These are phyloP conservation scores for Dichomitus squalens DNA, from an alignment of 1,284 basidiomycete genomes.

Conservation along the genomic window DNA sequence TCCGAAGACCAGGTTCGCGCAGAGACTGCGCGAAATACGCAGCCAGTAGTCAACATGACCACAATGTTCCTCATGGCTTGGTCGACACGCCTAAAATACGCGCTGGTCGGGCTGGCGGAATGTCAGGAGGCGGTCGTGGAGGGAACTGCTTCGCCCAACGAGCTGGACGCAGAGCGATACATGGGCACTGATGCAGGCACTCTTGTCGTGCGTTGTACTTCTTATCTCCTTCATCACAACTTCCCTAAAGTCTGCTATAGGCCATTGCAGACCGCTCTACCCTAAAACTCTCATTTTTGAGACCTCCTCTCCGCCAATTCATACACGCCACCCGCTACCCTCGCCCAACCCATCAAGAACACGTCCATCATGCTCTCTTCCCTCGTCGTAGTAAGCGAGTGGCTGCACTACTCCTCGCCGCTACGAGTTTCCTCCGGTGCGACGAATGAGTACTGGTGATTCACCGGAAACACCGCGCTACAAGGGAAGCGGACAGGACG, in stretches of 20 bases:
- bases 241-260: slow-evolving; percentile 35
- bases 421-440: slow-evolving; percentile 61
- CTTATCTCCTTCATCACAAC: neutral
- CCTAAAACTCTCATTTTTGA: slow-evolving; percentile 47
- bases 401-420: slow-evolving; percentile 74
- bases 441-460: slow-evolving; percentile 77
- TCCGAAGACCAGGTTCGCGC: slow-evolving; percentile 69
- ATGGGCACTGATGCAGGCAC: slow-evolving; percentile 77
- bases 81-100: neutral
- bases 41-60: slow-evolving; percentile 63
- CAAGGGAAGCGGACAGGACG: slow-evolving; percentile 60
- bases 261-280: slow-evolving; percentile 60
- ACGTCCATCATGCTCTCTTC: slow-evolving; percentile 68
- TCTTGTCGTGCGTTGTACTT: slow-evolving; percentile 58
- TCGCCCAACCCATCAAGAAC: slow-evolving; percentile 72
- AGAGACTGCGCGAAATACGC: slow-evolving; percentile 64
- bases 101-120: slow-evolving; percentile 47
- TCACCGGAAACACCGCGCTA: slow-evolving; percentile 76
- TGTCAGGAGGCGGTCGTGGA: slow-evolving; percentile 45
- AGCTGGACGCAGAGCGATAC: slow-evolving; percentile 75
- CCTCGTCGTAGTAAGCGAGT: slow-evolving; percentile 79
- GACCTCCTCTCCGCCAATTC: slow-evolving; percentile 67
- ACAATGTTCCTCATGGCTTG: neutral
- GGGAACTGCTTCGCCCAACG: slow-evolving; percentile 44
- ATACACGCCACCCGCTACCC: slow-evolving; percentile 73